Conservation (phyloP, 2,329 filamentous ascomycete genomes). For the Botryosphaeria dothidea region DNA sequence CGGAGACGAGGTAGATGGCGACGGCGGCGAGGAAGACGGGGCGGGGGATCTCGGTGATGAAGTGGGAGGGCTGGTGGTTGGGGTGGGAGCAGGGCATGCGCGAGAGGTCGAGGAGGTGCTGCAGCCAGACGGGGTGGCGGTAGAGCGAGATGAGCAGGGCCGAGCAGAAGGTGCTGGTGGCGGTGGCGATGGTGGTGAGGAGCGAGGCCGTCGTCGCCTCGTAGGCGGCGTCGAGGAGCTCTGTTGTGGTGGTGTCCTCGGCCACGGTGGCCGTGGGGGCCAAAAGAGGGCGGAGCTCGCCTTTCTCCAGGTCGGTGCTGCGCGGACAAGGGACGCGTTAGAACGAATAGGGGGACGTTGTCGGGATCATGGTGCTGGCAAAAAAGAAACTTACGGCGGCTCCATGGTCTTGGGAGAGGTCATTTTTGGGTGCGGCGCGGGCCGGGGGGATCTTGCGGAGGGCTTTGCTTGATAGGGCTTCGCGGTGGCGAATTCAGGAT, state of each 20-base stretch:
- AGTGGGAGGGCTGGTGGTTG: constrained; percentile 2
- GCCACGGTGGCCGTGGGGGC: neutral
- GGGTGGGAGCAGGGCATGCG: constrained; percentile 8
- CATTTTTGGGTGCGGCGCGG: constrained; percentile 4
- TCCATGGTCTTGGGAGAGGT: neutral
- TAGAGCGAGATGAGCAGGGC: constrained; percentile 6
- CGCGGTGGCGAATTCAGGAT: neutral
- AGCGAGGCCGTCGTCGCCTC: neutral
- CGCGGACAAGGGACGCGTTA: neutral
- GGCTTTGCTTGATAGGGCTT: neutral
- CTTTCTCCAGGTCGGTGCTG: constrained; percentile 11
- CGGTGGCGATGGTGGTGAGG: constrained; percentile 4
- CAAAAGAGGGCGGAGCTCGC: constrained; percentile 1
- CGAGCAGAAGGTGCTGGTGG: neutral
- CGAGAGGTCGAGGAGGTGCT: constrained; percentile 7
- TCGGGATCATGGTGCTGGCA: neutral
- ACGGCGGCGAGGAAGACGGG: neutral
- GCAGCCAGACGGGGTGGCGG: neutral
- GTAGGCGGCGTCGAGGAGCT: neutral
- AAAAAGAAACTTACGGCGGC: neutral
- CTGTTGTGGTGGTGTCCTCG: neutral
- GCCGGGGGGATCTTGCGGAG: neutral
- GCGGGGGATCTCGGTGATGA: constrained; percentile 16
- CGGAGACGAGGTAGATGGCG: neutral
- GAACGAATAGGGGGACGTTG: neutral